Evolutionary conservation across 148 eudicot species (phyloP).

Genomic region (Diospyros kaki): DNA sequence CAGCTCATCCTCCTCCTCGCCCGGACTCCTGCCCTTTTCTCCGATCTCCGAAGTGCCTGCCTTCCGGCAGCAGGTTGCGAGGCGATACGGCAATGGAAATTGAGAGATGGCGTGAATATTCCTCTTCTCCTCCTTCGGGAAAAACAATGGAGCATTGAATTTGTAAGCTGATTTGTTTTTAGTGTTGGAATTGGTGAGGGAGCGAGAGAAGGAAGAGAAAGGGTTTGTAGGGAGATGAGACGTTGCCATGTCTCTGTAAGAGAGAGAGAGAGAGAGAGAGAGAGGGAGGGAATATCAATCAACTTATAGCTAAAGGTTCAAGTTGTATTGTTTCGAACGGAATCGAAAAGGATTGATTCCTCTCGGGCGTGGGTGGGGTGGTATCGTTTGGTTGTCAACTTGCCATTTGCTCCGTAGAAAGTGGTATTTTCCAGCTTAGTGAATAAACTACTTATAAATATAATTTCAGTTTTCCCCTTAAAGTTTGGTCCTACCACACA

Average conservation of each 20-base stretch:
- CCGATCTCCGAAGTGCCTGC: conserved; percentile 23
- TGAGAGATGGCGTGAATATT: not conserved
- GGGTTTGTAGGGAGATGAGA: conserved; percentile 51
- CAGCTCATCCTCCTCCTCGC: conserved; percentile 4
- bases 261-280: too few species aligned
- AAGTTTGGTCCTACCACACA: too few species aligned
- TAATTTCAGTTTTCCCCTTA: too few species aligned
- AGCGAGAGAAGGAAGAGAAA: conserved; percentile 18
- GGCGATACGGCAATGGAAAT: conserved; percentile 1
- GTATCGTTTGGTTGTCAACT: not conserved
- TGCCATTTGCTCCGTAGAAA: too few species aligned
- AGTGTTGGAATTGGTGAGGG: conserved; percentile 22
- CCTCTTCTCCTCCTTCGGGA: too few species aligned
- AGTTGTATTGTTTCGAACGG: not conserved
- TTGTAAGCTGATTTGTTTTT: too few species aligned
- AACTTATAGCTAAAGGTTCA: too few species aligned
- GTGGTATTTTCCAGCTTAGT: too few species aligned
- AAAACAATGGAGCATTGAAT: too few species aligned
- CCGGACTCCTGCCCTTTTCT: conserved; percentile 29
- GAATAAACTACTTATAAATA: too few species aligned
- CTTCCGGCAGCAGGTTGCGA: conserved; percentile 19
- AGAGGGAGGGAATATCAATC: conserved; percentile 2
- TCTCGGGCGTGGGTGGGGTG: not conserved
- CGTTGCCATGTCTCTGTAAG: conserved; percentile 49
- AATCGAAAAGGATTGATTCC: not conserved